Evolutionary conservation across 352 stramenopile genomes (phyloP), one percentile per base, ranked within the genome.

Genomic region (Globisporangium iwayamae): DNA sequence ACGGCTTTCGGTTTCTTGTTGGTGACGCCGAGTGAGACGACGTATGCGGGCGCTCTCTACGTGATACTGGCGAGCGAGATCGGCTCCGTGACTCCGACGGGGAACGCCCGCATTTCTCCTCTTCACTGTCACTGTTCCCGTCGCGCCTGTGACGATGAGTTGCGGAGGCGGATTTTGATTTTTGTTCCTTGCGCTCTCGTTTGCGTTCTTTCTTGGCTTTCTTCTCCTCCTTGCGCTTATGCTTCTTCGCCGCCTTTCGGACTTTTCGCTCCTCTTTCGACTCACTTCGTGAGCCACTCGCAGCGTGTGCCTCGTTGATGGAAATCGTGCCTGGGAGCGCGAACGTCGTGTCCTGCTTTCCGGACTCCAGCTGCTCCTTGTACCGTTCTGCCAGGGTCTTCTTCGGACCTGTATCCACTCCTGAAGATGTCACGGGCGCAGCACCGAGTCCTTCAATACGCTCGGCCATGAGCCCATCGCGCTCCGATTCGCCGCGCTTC

Each of bases 391-490:
- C 86, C 36, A 94, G 58, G 3, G 82, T 96, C 53, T 79, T 87
- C 45, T 91, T 93, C 2, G 69, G 69, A 34, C 63, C 76, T 16
- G 68, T 75, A 1, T 74, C 75, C 22, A 86, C 79, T 1, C 78
- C 79, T 6, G 64, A 55, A 60, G 78, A 60, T 10, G 75, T 61
- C 28, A 86, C 73, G 0, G 79, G 84, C 10, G 84, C 88, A 18
- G 89, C 90, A 4, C 90, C 90, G 4, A 97, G 66, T 0, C 90
- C 90, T 81, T 95, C 83, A n/a, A 96, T 73, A 10, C 90, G 81
- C 63, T 97, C 89, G 2, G 74, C 76, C 55, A 91, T 69, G 50
- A 88, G 63, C 16, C 76, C 82, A 59, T 88, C 80, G n/a, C 81
- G 78, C 52, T 91, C 79, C 25, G 83, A 81, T 22, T 85, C 81